These are phyloP conservation scores for Pseudogymnoascus sp. DNA, from an alignment of 2,329 filamentous ascomycete genomes.

Conservation along the genomic window DNA sequence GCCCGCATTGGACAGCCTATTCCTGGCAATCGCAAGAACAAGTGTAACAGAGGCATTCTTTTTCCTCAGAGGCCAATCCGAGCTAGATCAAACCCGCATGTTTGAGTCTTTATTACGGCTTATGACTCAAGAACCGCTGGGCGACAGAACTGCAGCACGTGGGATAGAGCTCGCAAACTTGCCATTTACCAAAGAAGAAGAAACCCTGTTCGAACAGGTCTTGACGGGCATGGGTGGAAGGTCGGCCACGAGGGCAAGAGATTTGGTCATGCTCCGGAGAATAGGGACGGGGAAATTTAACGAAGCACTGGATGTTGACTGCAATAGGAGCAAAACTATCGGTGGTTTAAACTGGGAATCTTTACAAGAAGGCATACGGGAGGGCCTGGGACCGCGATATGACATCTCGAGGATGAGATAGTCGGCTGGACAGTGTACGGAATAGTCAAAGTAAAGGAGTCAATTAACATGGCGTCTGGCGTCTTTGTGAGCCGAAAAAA, in stretches of 20 bases:
- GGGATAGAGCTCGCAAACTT: conserved; percentile 65
- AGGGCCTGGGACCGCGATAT: conserved; percentile 24
- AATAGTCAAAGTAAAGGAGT: not conserved
- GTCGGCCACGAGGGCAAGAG: conserved; percentile 56
- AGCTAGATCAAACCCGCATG: conserved; percentile 53
- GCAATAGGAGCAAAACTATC: conserved; percentile 20
- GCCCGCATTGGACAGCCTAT: conserved; percentile 57
- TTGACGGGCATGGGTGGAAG: conserved; percentile 59
- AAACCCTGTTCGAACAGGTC: conserved; percentile 65
- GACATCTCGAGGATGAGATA: conserved; percentile 7
- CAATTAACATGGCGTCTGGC: not conserved
- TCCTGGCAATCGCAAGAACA: conserved; percentile 58
- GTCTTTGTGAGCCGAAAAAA: not conserved
- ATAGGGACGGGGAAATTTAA: conserved; percentile 58
- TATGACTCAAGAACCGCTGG: conserved; percentile 40
- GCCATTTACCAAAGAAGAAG: conserved; percentile 64
- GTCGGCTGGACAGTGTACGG: not conserved
- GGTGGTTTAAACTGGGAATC: conserved; percentile 26
- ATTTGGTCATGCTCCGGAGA: conserved; percentile 66
- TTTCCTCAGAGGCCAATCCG: conserved; percentile 60
- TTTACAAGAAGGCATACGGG: conserved; percentile 22
- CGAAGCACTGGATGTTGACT: conserved; percentile 40
- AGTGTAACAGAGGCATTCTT: conserved; percentile 67
- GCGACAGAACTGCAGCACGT: conserved; percentile 41
- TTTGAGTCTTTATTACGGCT: conserved; percentile 59